These are phyloP conservation scores for Paradendryphiella salina DNA, from an alignment of 2,329 filamentous ascomycete species.

Conservation along the genomic window DNA sequence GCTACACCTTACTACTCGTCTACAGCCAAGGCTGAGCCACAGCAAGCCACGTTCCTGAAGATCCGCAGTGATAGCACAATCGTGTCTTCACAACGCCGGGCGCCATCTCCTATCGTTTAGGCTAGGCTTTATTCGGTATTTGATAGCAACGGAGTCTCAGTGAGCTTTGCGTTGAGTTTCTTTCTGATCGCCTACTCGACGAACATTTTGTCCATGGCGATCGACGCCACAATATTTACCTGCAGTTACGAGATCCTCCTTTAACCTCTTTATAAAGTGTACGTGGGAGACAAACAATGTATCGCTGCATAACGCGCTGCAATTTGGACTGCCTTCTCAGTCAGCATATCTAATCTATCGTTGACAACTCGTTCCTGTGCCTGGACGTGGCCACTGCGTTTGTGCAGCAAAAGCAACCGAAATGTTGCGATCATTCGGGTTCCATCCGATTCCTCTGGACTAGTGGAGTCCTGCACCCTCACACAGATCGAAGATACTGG, in stretches of 20 bases:
- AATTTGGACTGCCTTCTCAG: conserved; percentile 12
- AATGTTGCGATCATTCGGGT: background rate
- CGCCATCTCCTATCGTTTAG: background rate
- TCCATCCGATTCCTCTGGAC: background rate
- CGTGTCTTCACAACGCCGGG: conserved; percentile 1
- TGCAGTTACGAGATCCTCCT: conserved; percentile 24
- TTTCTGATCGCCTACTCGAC: conserved; percentile 13
- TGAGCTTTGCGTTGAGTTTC: conserved; percentile 5
- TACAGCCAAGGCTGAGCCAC: background rate
- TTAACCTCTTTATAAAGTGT: conserved; percentile 20
- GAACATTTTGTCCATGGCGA: conserved; percentile 7
- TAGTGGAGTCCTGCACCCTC: background rate
- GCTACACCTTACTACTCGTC: background rate
- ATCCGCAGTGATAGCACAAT: conserved; percentile 7
- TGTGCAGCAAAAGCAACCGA: too few relatives aligned
- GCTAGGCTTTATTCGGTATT: conserved; percentile 17
- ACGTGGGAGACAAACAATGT: conserved; percentile 24
- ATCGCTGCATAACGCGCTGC: conserved; percentile 6
- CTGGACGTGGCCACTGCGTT: background rate
- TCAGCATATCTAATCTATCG: background rate
- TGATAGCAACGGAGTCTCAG: conserved; percentile 18
- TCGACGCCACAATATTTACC: conserved; percentile 29
- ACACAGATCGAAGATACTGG: background rate
- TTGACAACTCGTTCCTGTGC: background rate
- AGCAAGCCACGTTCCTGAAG: conserved; percentile 14